Base-by-base conservation (phyloP, 2,329 filamentous ascomycete species). In the Ophiostoma ips region DNA sequence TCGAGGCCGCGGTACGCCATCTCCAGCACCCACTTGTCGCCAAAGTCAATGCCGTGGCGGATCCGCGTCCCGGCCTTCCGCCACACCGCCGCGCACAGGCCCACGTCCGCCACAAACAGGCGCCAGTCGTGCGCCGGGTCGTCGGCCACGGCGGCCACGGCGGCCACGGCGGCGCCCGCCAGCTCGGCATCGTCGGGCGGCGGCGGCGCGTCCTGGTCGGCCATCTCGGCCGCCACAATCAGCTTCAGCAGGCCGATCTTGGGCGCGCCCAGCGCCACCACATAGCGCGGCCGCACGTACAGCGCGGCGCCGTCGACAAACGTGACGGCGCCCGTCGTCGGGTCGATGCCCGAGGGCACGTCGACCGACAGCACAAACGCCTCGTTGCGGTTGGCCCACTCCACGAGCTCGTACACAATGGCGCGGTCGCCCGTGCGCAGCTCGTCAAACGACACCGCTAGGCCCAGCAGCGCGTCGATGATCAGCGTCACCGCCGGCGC, bases 361-460 rank as follows among this genome's bases (percentile, higher is more conserved):
- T 95, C 90, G n/a, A 98, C 78, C 0, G 88, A 85, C 18, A 98
- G 69, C 3, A 92, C 83, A 52, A 83, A 81, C 0, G 87, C 81
- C 56, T 88, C 85, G 61, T 83, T 86, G 55, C 88, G 83, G 62
- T 95, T 96, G 3, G 87, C 84, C 88, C 89, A 96, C 55, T 88
- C 84, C 60, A 95, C 92, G 60, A 95, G 77, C 61, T 94, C 84
- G 60, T 94, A 89, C 0, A 87, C 86, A 0, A 83, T 84, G 3
- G 83, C 81, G 62, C 94, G 87, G 56, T 94, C 85, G 15, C 84
- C 83, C 2, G 82, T 84, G 34, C 87, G 78, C 28, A 96, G 72
- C 58, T 94, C 87, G 57, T 95, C 88, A 60, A 95, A 95, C 2
- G 86, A 83, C 51, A 88, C 79, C 41, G 92, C 87, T 55, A 92